Conservation (phyloP, 805 yeast species). For the Ogataea wickerhamii region DNA sequence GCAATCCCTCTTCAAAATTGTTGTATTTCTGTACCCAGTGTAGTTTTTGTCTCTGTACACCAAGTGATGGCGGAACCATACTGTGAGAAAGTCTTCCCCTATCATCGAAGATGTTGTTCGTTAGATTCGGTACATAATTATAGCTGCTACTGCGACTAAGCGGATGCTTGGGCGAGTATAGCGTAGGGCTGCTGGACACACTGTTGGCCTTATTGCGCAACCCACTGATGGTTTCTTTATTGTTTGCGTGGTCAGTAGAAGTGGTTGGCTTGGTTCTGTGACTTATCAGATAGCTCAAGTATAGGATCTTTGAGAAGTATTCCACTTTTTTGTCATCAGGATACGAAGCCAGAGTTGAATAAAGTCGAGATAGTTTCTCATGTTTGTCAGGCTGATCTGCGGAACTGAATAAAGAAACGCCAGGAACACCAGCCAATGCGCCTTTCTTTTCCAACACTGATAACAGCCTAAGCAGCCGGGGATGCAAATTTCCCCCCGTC, state of each 20-base stretch:
- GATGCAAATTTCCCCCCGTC: background rate
- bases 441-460: background rate
- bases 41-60: background rate
- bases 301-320: slow-evolving; percentile 4
- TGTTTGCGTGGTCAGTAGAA: background rate
- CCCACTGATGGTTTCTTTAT: background rate
- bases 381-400: background rate
- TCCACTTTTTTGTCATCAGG: slow-evolving; percentile 3
- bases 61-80: background rate
- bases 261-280: background rate
- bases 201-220: slow-evolving; percentile 7
- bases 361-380: slow-evolving; percentile 1
- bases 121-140: background rate
- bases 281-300: slow-evolving; percentile 5
- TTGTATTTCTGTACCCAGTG: slow-evolving; percentile 16
- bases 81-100: too few relatives aligned
- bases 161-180: slow-evolving; percentile 16
- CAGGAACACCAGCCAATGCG: background rate
- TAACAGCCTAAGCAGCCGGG: background rate
- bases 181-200: slow-evolving; percentile 16
- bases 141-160: slow-evolving; percentile 11
- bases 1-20: slow-evolving; percentile 16
- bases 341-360: background rate
- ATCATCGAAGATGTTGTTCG: too few relatives aligned
- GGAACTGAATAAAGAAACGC: background rate